These are phyloP conservation scores for Calocybe cyanea DNA, from an alignment of 768 basidiomycete species.

Conservation along the genomic window DNA sequence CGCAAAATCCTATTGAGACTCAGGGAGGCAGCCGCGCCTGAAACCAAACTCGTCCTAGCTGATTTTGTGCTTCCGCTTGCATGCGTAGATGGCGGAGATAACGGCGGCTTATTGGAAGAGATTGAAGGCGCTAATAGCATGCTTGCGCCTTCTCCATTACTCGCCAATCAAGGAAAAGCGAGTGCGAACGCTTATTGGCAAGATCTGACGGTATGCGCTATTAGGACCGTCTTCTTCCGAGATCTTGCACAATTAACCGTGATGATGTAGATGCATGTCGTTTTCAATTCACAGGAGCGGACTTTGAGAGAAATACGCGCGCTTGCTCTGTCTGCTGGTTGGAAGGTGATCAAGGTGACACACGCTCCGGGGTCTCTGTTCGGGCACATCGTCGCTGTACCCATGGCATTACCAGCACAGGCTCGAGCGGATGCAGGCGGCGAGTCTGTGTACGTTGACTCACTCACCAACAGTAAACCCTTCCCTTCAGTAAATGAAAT, in stretches of 20 bases:
- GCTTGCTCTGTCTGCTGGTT: constrained; percentile 53
- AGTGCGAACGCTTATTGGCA: constrained; percentile 68
- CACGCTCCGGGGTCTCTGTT: constrained; percentile 63
- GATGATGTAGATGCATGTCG: constrained; percentile 55
- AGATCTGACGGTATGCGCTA: constrained; percentile 64
- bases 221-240: too few species aligned
- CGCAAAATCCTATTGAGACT: constrained; percentile 40
- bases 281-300: constrained; percentile 67
- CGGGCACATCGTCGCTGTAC: constrained; percentile 67
- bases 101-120: constrained; percentile 26
- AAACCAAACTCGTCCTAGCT: constrained; percentile 63
- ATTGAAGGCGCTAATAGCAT: constrained; percentile 50
- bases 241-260: constrained; percentile 1
- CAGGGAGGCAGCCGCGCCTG: constrained; percentile 42
- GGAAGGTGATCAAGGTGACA: constrained; percentile 56
- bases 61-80: constrained; percentile 71
- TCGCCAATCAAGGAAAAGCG: constrained; percentile 72
- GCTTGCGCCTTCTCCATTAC: constrained; percentile 57
- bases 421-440: constrained; percentile 19
- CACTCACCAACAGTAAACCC: constrained; percentile 4
- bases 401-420: constrained; percentile 44
- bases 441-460: constrained; percentile 22
- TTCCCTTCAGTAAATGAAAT: constrained; percentile 1
- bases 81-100: constrained; percentile 48
- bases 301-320: constrained; percentile 61